These are phyloP conservation scores for Bruguiera hainesii DNA, from an alignment of 441 rosid genomes.

Conservation along the genomic window DNA sequence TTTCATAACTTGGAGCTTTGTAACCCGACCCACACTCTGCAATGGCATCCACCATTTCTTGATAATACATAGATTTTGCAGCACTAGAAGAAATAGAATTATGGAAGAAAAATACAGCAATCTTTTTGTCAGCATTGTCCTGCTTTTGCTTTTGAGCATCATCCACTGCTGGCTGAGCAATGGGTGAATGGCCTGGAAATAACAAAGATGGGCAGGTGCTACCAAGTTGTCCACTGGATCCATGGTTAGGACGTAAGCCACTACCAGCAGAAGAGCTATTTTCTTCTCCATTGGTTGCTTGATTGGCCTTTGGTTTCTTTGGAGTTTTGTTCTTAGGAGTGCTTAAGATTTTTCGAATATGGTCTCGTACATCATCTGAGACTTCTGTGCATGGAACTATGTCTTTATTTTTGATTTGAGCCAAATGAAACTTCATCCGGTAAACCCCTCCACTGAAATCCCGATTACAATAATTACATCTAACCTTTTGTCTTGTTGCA, in stretches of 20 bases:
- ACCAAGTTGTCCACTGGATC: conserved; percentile 41
- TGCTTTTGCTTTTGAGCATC: conserved; percentile 36
- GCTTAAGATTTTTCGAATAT: conserved; percentile 40
- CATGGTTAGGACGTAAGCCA: conserved; percentile 35
- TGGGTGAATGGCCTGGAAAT: conserved; percentile 29
- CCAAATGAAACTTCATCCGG: conserved; percentile 68
- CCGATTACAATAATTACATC: conserved; percentile 56
- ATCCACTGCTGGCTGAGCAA: conserved; percentile 29
- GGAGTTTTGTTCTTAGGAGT: conserved; percentile 46
- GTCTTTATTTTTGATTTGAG: conserved; percentile 62
- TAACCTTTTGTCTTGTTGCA: conserved; percentile 54
- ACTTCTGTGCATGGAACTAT: conserved; percentile 54
- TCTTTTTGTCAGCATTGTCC: conserved; percentile 41
- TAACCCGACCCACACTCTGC: conserved; percentile 46
- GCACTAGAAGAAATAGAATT: conserved; percentile 50
- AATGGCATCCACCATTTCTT: conserved; percentile 53
- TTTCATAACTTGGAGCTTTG: conserved; percentile 47
- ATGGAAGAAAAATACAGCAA: conserved; percentile 49
- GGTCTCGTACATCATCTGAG: conserved; percentile 41
- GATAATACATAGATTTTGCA: conserved; percentile 45
- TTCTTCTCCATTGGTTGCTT: conserved; percentile 34
- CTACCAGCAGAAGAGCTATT: conserved; percentile 48
- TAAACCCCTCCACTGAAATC: conserved; percentile 69
- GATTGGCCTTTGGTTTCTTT: conserved; percentile 37
- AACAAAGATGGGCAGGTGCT: conserved; percentile 46